A percentile compares a stretch with the other conserved stretches of the same genome.
Conservation (phyloP, 768 basidiomycete genomes). For the Tylopilus balloui region DNA sequence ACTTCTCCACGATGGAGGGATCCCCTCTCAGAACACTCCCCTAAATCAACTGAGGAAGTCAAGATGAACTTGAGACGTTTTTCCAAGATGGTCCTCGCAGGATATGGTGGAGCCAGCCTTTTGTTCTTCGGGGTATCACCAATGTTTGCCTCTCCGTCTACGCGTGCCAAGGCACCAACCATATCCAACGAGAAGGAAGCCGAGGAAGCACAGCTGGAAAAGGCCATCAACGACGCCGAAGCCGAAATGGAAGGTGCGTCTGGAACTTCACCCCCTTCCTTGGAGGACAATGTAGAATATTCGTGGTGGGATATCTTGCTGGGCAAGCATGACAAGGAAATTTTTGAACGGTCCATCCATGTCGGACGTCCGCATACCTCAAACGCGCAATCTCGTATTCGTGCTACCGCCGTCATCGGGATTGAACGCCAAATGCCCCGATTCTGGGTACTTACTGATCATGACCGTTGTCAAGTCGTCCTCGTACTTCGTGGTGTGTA, state of each 20-base stretch:
- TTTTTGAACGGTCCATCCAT: constrained; percentile 62
- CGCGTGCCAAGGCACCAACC: constrained; percentile 24
- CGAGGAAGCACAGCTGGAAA: constrained; percentile 60
- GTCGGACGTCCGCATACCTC: constrained; percentile 14
- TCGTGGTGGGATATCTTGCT: constrained; percentile 84
- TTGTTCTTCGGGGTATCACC: constrained; percentile 72
- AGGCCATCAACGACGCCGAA: constrained; percentile 68
- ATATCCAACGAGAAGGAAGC: constrained; percentile 39
- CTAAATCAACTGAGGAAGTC: constrained; percentile 44
- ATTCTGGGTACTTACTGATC: constrained; percentile 84
- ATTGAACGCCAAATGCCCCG: constrained; percentile 70
- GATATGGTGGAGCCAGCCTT: constrained; percentile 78
- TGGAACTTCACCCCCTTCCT: constrained; percentile 28
- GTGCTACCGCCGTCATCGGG: constrained; percentile 59
- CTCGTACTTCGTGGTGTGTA: constrained; percentile 62
- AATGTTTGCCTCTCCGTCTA: constrained; percentile 24
- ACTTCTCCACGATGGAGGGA: constrained; percentile 26
- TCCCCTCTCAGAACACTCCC: constrained; percentile 17
- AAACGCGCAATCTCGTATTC: constrained; percentile 38
- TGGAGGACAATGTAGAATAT: constrained; percentile 37
- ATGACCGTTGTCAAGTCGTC: constrained; percentile 67
- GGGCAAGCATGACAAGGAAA: constrained; percentile 78
- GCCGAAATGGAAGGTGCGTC: constrained; percentile 46
- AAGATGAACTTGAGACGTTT: constrained; percentile 70
- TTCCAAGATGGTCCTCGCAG: constrained; percentile 79